Conservation (phyloP, 208 protist species). For the Crithidia acanthocephali region DNA sequence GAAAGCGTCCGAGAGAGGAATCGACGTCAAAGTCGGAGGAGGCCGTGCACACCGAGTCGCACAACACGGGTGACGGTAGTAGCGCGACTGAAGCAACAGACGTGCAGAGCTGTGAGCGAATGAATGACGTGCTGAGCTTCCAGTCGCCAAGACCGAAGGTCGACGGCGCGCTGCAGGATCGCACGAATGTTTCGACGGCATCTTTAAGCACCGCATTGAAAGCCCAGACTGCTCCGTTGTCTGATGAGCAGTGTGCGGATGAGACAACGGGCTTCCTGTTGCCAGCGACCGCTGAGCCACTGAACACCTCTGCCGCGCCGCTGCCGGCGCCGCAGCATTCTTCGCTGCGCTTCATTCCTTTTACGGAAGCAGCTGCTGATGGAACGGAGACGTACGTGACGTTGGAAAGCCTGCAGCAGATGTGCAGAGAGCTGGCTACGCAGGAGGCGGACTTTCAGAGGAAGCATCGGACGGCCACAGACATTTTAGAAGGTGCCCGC, state of each 20-base stretch:
- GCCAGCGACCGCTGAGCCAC: not conserved
- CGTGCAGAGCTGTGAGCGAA: not conserved
- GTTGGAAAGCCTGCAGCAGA: slow-evolving; percentile 52
- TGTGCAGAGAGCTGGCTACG: slow-evolving; percentile 58
- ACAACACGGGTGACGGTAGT: not conserved
- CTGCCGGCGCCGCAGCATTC: not conserved
- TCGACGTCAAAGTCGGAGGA: not conserved
- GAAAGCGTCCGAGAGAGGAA: slow-evolving; percentile 34
- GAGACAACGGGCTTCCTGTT: not conserved
- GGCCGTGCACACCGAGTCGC: not conserved
- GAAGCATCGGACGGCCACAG: slow-evolving; percentile 50
- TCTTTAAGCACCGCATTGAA: not conserved
- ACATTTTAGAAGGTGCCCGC: slow-evolving; percentile 56
- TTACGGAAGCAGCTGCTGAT: slow-evolving; percentile 35
- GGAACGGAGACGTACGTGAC: slow-evolving; percentile 57
- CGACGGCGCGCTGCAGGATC: slow-evolving; percentile 7
- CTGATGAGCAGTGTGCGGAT: not conserved
- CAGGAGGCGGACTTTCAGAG: slow-evolving; percentile 53
- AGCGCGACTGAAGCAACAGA: not conserved
- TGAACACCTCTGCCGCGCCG: not conserved
- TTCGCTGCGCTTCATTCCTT: slow-evolving; percentile 62
- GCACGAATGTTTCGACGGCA: slow-evolving; percentile 2
- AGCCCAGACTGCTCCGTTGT: not conserved
- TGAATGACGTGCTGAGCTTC: not conserved
- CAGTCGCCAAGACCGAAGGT: not conserved